These are phyloP conservation scores for Myriosclerotinia scirpicola DNA, from an alignment of 2,329 filamentous ascomycete species.

Conservation along the genomic window DNA sequence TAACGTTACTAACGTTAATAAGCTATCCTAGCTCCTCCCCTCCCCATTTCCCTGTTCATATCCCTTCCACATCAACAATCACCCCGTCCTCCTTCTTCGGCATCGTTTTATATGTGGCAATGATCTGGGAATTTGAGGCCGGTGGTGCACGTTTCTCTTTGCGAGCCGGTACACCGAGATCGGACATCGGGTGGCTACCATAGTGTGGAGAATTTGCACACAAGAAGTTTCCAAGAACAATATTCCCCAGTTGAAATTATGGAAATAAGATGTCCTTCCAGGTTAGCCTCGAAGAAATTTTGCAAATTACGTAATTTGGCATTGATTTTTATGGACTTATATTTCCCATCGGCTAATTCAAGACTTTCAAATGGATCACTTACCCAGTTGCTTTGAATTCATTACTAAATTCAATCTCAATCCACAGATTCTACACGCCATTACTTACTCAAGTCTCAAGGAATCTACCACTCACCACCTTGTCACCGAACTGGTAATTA, in stretches of 20 bases:
- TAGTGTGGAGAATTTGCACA: neutral
- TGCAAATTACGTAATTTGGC: constrained; percentile 20
- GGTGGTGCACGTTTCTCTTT: neutral
- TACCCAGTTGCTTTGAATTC: neutral
- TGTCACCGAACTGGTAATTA: too few relatives aligned
- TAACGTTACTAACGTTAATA: too few relatives aligned
- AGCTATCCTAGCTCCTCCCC: too few relatives aligned
- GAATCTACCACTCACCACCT: too few relatives aligned
- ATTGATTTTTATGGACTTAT: neutral
- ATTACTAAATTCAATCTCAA: too few relatives aligned
- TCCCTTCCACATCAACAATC: too few relatives aligned
- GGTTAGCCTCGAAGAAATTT: constrained; percentile 9
- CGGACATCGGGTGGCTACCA: neutral
- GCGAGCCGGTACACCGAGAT: neutral
- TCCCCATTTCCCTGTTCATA: too few relatives aligned
- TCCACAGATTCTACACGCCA: too few relatives aligned
- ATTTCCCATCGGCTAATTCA: constrained; percentile 8
- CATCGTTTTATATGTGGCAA: neutral
- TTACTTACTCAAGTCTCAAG: too few relatives aligned
- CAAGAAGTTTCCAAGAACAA: too few relatives aligned
- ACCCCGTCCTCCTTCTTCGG: too few relatives aligned
- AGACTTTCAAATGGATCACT: neutral
- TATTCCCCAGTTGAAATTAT: neutral
- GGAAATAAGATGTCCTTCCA: constrained; percentile 12
- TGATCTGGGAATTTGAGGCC: neutral